A percentile compares a stretch with the other conserved stretches of the same genome.
Conservation (phyloP, 257 asterid genomes). For the Capsicum baccatum region DNA sequence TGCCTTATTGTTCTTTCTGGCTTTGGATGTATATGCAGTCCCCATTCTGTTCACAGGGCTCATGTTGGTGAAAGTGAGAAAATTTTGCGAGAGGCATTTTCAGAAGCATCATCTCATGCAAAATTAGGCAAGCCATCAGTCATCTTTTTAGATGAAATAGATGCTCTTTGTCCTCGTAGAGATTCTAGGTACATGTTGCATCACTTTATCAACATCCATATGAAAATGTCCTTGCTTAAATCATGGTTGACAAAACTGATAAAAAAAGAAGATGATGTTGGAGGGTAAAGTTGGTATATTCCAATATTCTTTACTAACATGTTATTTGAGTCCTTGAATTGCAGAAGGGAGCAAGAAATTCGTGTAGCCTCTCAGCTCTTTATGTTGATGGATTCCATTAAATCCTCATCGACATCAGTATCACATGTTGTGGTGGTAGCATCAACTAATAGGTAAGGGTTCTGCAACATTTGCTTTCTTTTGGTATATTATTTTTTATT, state of each 20-base stretch:
- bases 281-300: not conserved
- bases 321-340: slow-evolving; percentile 31
- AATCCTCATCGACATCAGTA: slow-evolving; percentile 48
- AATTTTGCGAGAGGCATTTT: slow-evolving; percentile 80
- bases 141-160: slow-evolving; percentile 94
- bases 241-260: not conserved
- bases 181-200: slow-evolving; percentile 70
- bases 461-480: not conserved
- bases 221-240: not conserved
- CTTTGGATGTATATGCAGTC: slow-evolving; percentile 60
- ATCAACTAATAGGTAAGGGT: slow-evolving; percentile 80
- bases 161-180: slow-evolving; percentile 87
- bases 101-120: slow-evolving; percentile 75
- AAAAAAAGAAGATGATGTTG: not conserved
- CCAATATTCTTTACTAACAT: slow-evolving; percentile 11
- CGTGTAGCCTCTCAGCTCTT: slow-evolving; percentile 89
- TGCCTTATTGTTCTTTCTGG: slow-evolving; percentile 23
- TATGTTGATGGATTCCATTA: slow-evolving; percentile 84
- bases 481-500: slow-evolving; percentile 17
- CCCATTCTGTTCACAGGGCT: slow-evolving; percentile 76
- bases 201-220: slow-evolving; percentile 15
- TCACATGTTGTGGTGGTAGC: slow-evolving; percentile 89
- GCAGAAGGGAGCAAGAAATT: slow-evolving; percentile 83
- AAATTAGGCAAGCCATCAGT: slow-evolving; percentile 81
- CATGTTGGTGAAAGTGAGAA: slow-evolving; percentile 94